These are phyloP conservation scores for Cicer cuneatum DNA, from an alignment of 306 rosid species.

Conservation along the genomic window DNA sequence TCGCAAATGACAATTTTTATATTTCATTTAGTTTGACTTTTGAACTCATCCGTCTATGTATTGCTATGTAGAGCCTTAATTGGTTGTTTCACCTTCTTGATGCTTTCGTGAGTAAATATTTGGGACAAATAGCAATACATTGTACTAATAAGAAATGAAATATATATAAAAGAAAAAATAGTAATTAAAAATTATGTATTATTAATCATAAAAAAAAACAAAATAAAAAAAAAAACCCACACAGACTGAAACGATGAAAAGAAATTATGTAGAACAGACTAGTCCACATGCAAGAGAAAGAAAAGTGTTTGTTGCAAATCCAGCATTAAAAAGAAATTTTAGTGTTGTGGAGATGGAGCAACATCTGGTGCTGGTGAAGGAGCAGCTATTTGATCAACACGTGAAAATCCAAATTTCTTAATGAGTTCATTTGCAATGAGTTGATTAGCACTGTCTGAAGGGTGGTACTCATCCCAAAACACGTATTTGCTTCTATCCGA, in stretches of 20 bases:
- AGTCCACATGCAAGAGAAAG: not conserved
- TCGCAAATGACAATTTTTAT: too few relatives aligned
- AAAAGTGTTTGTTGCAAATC: slow-evolving; percentile 8
- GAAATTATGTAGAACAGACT: slow-evolving; percentile 1
- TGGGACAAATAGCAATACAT: too few relatives aligned
- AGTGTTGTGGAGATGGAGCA: slow-evolving; percentile 66
- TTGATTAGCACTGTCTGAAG: slow-evolving; percentile 82
- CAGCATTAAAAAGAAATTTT: slow-evolving; percentile 37
- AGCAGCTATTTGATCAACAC: slow-evolving; percentile 38
- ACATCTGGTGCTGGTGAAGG: slow-evolving; percentile 37
- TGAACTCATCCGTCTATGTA: too few relatives aligned
- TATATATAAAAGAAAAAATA: too few relatives aligned
- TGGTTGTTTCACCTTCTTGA: too few relatives aligned
- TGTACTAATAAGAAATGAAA: too few relatives aligned
- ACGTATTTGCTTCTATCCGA: slow-evolving; percentile 91
- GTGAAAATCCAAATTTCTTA: slow-evolving; percentile 68
- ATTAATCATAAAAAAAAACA: slow-evolving; percentile 27
- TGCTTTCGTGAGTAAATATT: too few relatives aligned
- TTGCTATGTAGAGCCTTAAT: too few relatives aligned
- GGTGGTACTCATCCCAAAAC: slow-evolving; percentile 99
- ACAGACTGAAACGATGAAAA: not conserved
- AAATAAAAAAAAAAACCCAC: too few relatives aligned
- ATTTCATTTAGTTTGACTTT: too few relatives aligned
- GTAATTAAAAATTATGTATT: too few relatives aligned
- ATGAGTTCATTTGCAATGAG: slow-evolving; percentile 82